A percentile compares a stretch with the other conserved stretches of the same genome.
Conservation (phyloP, 208 protist genomes). For the Herpetomonas tarakana region DNA sequence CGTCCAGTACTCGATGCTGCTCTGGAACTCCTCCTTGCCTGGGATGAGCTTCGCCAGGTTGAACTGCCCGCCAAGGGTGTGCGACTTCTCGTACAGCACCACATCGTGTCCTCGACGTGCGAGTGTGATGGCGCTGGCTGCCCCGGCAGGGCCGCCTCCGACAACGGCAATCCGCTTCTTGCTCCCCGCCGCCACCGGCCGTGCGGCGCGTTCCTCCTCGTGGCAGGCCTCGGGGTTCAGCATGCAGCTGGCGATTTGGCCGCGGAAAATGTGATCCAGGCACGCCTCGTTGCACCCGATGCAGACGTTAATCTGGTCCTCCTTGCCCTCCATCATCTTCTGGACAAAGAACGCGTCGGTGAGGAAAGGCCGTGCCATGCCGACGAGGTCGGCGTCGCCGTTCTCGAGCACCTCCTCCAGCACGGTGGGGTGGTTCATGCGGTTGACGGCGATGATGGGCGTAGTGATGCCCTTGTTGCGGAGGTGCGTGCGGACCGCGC, state of each 20-base stretch:
- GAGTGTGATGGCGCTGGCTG: conserved; percentile 40
- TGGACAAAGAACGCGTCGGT: conserved; percentile 72
- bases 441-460: conserved; percentile 79
- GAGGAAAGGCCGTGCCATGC: conserved; percentile 78
- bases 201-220: conserved; percentile 37
- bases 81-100: conserved; percentile 50
- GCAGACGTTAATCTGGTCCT: conserved; percentile 85
- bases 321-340: conserved; percentile 44
- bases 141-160: conserved; percentile 71
- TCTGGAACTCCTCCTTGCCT: conserved; percentile 87
- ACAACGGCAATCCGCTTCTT: conserved; percentile 67
- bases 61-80: conserved; percentile 79
- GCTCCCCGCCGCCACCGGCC: conserved; percentile 17
- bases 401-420: conserved; percentile 48
- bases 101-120: conserved; percentile 66
- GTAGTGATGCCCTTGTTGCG: conserved; percentile 36
- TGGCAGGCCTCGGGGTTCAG: conserved; percentile 78
- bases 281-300: conserved; percentile 91
- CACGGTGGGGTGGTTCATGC: conserved; percentile 71
- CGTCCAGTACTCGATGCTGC: conserved; percentile 76
- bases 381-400: conserved; percentile 73
- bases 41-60: conserved; percentile 77
- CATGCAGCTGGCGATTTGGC: conserved; percentile 52
- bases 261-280: conserved; percentile 75
- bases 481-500: conserved; percentile 35